A percentile compares a stretch with the other conserved stretches of the same genome.
phyloP scores from a whole-genome alignment of 1,284 basidiomycete species.

The Coniferiporia sulphurascens region DNA sequence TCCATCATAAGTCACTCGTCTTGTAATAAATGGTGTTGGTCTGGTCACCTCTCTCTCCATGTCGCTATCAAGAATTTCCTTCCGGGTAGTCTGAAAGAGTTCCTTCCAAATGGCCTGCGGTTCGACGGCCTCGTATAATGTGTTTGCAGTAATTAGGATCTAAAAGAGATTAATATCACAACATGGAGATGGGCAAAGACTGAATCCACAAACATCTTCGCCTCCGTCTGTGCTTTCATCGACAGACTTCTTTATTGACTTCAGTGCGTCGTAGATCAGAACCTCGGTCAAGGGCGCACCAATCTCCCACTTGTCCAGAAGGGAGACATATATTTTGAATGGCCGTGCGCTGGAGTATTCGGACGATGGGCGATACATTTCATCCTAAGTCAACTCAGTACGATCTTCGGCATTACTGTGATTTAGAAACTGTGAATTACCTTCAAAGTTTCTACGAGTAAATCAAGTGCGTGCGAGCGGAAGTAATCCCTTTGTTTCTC shows the following conservation, averaged over 20 bases:
- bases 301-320: constrained; percentile 97
- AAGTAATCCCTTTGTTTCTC: constrained; percentile 73
- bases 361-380: constrained; percentile 66
- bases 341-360: constrained; percentile 79
- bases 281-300: constrained; percentile 77
- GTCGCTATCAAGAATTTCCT: constrained; percentile 45
- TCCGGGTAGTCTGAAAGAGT: constrained; percentile 52
- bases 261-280: constrained; percentile 78
- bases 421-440: constrained; percentile 33
- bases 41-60: constrained; percentile 40
- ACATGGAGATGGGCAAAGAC: not conserved
- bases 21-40: not conserved
- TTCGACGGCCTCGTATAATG: constrained; percentile 91
- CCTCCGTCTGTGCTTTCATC: constrained; percentile 44
- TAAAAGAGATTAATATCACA: constrained; percentile 30
- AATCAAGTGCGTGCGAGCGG: constrained; percentile 58
- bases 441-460: constrained; percentile 66
- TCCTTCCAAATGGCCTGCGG: constrained; percentile 85
- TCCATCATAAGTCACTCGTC: not conserved
- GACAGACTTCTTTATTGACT: constrained; percentile 58
- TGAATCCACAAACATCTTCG: constrained; percentile 54
- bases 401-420: not conserved
- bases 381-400: constrained; percentile 39
- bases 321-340: constrained; percentile 92
- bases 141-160: constrained; percentile 81